A percentile compares a stretch with the other conserved stretches of the same genome.
Evolutionary conservation across 2,329 filamentous ascomycete genomes (phyloP).

Genomic region (Cladosporium cucumerinum): DNA sequence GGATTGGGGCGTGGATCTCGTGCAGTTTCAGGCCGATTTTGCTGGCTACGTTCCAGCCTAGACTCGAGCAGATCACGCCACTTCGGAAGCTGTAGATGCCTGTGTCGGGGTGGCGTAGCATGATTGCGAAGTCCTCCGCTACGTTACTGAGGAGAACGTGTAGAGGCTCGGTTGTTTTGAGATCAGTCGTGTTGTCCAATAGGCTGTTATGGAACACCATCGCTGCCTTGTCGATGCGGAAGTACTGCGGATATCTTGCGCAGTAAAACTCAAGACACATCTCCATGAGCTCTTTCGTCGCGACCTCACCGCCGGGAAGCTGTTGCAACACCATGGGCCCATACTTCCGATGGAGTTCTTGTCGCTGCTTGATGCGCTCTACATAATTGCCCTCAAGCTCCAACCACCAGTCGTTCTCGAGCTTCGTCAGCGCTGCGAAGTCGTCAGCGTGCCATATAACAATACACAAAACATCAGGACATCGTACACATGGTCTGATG

Average conservation of each 20-base stretch:
- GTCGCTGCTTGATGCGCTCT: slow-evolving; percentile 64
- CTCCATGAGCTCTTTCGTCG: slow-evolving; percentile 84
- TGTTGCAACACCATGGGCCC: slow-evolving; percentile 62
- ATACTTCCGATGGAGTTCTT: slow-evolving; percentile 61
- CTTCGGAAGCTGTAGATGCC: slow-evolving; percentile 73
- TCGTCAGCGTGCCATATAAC: slow-evolving; percentile 16
- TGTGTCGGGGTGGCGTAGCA: slow-evolving; percentile 65
- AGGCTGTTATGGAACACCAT: slow-evolving; percentile 66
- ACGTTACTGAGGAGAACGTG: slow-evolving; percentile 71
- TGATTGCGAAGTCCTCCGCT: slow-evolving; percentile 80
- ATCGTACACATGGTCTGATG: slow-evolving; percentile 86
- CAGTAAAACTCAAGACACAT: slow-evolving; percentile 79
- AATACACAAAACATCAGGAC: background rate
- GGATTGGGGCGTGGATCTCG: slow-evolving; percentile 70
- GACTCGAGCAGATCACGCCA: slow-evolving; percentile 71
- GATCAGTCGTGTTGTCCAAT: slow-evolving; percentile 58
- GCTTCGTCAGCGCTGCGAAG: slow-evolving; percentile 64
- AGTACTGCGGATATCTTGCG: slow-evolving; percentile 72
- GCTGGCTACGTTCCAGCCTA: slow-evolving; percentile 73
- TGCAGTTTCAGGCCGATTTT: slow-evolving; percentile 71
- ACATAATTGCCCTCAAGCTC: slow-evolving; percentile 75
- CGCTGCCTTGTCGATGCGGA: slow-evolving; percentile 55
- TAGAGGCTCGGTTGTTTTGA: slow-evolving; percentile 63
- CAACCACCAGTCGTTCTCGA: slow-evolving; percentile 85
- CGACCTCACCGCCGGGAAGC: slow-evolving; percentile 72